Percentiles rank a stretch among this genome's conserved stretches.
phyloP scores from a whole-genome alignment of 2,329 filamentous ascomycete species.

The Aureobasidium sp. region DNA sequence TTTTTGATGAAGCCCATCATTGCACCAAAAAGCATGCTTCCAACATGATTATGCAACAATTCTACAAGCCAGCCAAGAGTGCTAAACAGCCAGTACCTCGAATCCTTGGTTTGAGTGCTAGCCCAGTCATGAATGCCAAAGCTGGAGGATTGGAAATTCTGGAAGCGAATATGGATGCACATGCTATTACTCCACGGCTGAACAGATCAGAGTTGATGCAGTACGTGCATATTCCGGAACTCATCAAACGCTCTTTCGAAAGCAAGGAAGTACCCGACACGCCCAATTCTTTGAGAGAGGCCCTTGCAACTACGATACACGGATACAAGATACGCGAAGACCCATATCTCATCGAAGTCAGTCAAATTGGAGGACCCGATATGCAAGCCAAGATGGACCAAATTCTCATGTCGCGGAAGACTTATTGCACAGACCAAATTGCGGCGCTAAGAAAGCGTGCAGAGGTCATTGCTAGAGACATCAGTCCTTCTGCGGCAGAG shows the following conservation, averaged over 20 bases:
- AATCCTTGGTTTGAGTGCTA: constrained; percentile 85
- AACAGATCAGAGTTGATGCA: constrained; percentile 76
- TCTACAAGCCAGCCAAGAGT: constrained; percentile 63
- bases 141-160: constrained; percentile 64
- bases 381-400: constrained; percentile 30
- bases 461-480: constrained; percentile 37
- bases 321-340: constrained; percentile 40
- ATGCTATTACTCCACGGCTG: constrained; percentile 72
- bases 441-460: constrained; percentile 37
- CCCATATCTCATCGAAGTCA: constrained; percentile 43
- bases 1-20: constrained; percentile 92
- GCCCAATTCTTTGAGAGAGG: constrained; percentile 22
- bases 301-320: constrained; percentile 23
- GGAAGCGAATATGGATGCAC: constrained; percentile 75
- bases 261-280: neutral
- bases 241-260: constrained; percentile 39
- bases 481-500: constrained; percentile 42
- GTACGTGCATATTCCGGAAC: constrained; percentile 71
- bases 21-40: constrained; percentile 71
- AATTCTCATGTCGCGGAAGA: constrained; percentile 35
- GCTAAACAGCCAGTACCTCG: constrained; percentile 57
- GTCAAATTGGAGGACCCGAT: constrained; percentile 31
- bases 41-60: constrained; percentile 75
- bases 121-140: constrained; percentile 72
- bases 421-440: constrained; percentile 45